Evolutionary conservation across 75 land plant species (phyloP), one percentile per base, ranked within the genome.

Genomic region (Selaginella tamariscina): DNA sequence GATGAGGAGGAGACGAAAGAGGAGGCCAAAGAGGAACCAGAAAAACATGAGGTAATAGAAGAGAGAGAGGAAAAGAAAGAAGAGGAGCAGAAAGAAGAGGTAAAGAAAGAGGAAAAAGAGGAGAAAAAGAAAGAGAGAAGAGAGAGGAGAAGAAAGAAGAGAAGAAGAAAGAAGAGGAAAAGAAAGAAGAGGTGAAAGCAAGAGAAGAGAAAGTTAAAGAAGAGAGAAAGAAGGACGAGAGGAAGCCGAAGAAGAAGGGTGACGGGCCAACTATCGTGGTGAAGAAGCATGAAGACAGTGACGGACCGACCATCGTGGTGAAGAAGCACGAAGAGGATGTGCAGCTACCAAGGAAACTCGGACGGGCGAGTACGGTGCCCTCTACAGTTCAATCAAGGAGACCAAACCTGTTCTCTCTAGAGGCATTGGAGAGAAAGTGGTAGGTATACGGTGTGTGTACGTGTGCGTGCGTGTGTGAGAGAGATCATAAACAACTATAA

Each of bases 11-110:
- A 59, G 62, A 21, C 5, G 21, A 59, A n/a, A 59, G 62, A 59
- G 8, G 62, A 27, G 23, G 62, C 23, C n/a, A 59, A 59, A 27
- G 26, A 59, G 26, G 62, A 59, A n/a, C 5, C 8, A 23, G 23
- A 59, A 23, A 59, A 59, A 59, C n/a, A 59, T 59, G 62, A 59
- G 62, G 21, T 9, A 23, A 59, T 9, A 59, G 26, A 59, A 2
- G 62, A 59, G 26, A 27, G 21, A 23, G 18, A 59, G 5, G 68
- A 70, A 74, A 29, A 62, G 67, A 64, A 71, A 1, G 2, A 32
- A 39, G 72, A 30, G 9, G 55, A 65, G 33, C 60, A 62, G 39
- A 73, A 68, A 70, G 54, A 71, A 63, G 70, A 81, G 54, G 54
- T 49, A 15, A 39, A 39, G 49, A 39, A 39, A 2, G 24, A 59